These are phyloP conservation scores for Solanum pennellii DNA, from an alignment of 257 asterid species.

Conservation along the genomic window DNA sequence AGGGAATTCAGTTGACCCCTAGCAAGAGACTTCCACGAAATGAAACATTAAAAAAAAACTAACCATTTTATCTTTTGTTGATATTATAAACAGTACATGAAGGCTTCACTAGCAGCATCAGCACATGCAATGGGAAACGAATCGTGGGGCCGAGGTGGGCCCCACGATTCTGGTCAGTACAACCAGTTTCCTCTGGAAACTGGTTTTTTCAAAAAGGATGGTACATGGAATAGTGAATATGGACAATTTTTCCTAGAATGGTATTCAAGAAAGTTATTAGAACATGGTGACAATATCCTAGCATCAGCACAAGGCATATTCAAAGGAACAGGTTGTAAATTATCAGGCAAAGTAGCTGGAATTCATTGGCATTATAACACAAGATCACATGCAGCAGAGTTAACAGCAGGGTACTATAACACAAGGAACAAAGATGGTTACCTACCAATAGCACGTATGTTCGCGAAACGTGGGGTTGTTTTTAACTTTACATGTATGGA, in stretches of 20 bases:
- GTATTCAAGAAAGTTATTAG: slow-evolving; percentile 63
- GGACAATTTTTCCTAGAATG: slow-evolving; percentile 77
- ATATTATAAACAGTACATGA: slow-evolving; percentile 55
- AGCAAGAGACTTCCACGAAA: not conserved
- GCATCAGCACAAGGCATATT: slow-evolving; percentile 51
- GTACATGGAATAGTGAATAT: slow-evolving; percentile 73
- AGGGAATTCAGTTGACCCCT: not conserved
- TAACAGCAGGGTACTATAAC: slow-evolving; percentile 90
- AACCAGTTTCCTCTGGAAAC: slow-evolving; percentile 76
- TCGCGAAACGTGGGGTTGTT: slow-evolving; percentile 53
- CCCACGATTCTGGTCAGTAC: slow-evolving; percentile 76
- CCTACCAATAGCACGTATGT: slow-evolving; percentile 71
- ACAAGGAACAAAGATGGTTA: slow-evolving; percentile 72
- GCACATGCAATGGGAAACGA: slow-evolving; percentile 50
- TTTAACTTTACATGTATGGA: slow-evolving; percentile 95
- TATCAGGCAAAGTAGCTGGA: slow-evolving; percentile 91
- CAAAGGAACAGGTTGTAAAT: slow-evolving; percentile 54
- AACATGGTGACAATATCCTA: slow-evolving; percentile 75
- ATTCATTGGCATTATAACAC: slow-evolving; percentile 89
- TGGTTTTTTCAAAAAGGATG: slow-evolving; percentile 63
- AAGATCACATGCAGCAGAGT: slow-evolving; percentile 83
- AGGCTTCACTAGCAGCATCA: slow-evolving; percentile 77
- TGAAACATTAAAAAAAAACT: not conserved
- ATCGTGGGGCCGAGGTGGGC: slow-evolving; percentile 78
- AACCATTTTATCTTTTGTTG: not conserved